Conservation (phyloP, 495 filamentous ascomycete species). For the Beverwykella pulmonaria region DNA sequence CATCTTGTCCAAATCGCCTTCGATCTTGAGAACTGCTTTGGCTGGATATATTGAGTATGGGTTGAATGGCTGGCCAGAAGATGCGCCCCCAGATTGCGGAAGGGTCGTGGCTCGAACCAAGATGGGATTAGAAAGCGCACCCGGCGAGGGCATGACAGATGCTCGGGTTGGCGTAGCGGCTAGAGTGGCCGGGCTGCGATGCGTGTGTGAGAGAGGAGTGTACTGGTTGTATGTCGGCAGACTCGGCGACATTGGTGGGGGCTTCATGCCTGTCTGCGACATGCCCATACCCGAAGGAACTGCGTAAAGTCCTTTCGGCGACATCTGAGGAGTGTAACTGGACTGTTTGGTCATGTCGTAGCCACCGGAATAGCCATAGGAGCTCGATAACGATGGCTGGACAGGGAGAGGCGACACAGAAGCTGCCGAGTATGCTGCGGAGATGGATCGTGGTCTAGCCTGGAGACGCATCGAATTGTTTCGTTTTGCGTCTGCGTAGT, state of each 20-base stretch:
- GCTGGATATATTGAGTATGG: constrained; percentile 78
- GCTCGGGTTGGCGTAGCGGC: constrained; percentile 45
- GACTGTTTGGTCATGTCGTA: constrained; percentile 35
- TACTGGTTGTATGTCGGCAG: constrained; percentile 44
- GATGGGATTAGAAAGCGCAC: constrained; percentile 59
- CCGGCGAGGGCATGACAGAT: constrained; percentile 50
- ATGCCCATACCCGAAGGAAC: constrained; percentile 28
- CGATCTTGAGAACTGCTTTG: constrained; percentile 81
- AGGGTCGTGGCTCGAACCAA: constrained; percentile 86
- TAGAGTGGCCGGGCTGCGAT: constrained; percentile 44
- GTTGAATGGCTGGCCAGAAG: constrained; percentile 62
- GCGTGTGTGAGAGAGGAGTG: constrained; percentile 44
- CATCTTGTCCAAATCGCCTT: constrained; percentile 83
- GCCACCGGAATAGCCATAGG: constrained; percentile 37
- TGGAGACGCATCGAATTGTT: constrained; percentile 49
- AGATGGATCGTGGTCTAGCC: constrained; percentile 45
- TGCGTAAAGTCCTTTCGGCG: constrained; percentile 28
- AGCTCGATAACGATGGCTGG: constrained; percentile 29
- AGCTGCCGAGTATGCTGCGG: constrained; percentile 43
- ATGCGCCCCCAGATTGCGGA: constrained; percentile 50
- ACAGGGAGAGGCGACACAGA: constrained; percentile 38
- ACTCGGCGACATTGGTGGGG: constrained; percentile 30
- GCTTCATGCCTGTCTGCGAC: constrained; percentile 34
- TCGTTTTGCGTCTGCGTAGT: constrained; percentile 52
- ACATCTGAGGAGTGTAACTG: constrained; percentile 20